These are phyloP conservation scores for Camelina hispida DNA, from an alignment of 345 rosid species.

Conservation along the genomic window DNA sequence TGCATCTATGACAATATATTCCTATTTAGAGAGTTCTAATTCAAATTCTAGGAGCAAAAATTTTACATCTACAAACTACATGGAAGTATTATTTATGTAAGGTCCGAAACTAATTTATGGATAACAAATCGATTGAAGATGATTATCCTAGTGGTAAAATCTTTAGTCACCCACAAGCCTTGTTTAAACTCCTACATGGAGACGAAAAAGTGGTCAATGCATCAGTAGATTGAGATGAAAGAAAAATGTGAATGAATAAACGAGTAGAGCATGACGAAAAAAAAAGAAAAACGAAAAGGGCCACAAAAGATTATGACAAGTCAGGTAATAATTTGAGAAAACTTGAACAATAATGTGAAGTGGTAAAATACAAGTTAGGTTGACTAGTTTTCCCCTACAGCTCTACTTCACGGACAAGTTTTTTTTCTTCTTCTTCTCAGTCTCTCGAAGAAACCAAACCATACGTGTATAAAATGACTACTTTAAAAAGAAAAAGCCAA, in stretches of 20 bases:
- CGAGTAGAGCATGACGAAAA: too few species aligned
- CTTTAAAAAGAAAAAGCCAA: slow-evolving; percentile 49
- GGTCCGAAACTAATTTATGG: too few species aligned
- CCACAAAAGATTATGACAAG: background rate
- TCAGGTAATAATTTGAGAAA: background rate
- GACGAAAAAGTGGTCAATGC: background rate
- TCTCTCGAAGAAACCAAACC: slow-evolving; percentile 19
- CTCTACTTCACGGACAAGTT: background rate
- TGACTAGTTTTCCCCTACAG: background rate
- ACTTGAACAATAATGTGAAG: background rate
- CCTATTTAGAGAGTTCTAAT: background rate
- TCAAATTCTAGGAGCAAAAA: background rate
- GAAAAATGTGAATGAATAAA: background rate
- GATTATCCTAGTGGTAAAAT: background rate
- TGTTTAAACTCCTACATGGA: background rate
- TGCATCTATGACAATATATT: background rate
- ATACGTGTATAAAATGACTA: slow-evolving; percentile 29
- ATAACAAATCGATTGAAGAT: background rate
- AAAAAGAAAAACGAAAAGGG: background rate
- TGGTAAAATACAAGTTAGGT: slow-evolving; percentile 7
- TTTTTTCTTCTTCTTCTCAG: background rate
- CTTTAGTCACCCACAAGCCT: background rate
- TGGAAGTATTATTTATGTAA: too few species aligned
- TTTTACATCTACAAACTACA: background rate
- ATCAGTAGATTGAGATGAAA: background rate